Percentiles rank a stretch among this genome's conserved stretches.
Conservation (phyloP, 768 basidiomycete genomes). For the Xanthoconium stramineum region DNA sequence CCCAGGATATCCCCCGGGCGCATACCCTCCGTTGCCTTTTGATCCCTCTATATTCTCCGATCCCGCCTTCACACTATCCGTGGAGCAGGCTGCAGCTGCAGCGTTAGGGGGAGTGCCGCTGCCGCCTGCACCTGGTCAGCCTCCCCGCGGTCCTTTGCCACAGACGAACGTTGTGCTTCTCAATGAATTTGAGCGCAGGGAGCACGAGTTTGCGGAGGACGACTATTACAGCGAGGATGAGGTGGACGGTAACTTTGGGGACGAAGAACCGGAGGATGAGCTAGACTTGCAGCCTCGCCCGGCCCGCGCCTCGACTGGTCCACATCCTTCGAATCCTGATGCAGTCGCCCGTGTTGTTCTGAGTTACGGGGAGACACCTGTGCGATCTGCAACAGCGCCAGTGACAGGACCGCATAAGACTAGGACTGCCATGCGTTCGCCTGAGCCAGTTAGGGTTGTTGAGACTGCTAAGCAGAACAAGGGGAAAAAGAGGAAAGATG, state of each 20-base stretch:
- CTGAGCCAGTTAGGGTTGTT: slow-evolving; percentile 19
- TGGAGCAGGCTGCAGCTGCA: slow-evolving; percentile 46
- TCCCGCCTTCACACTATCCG: slow-evolving; percentile 48
- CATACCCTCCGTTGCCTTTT: slow-evolving; percentile 43
- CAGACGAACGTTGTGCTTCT: slow-evolving; percentile 38
- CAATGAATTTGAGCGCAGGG: slow-evolving; percentile 36
- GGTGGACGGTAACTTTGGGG: slow-evolving; percentile 41
- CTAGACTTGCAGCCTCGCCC: slow-evolving; percentile 28
- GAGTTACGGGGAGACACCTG: slow-evolving; percentile 36
- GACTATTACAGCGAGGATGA: slow-evolving; percentile 49
- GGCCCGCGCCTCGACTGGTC: slow-evolving; percentile 17
- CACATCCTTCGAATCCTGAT: slow-evolving; percentile 20
- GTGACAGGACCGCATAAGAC: slow-evolving; percentile 23
- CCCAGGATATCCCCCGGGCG: slow-evolving; percentile 40
- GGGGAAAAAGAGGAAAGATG: slow-evolving; percentile 47
- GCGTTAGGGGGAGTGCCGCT: slow-evolving; percentile 24
- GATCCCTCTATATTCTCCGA: slow-evolving; percentile 54
- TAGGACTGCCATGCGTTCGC: slow-evolving; percentile 21
- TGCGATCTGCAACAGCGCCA: slow-evolving; percentile 9
- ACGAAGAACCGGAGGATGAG: slow-evolving; percentile 33
- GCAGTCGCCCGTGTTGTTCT: slow-evolving; percentile 39
- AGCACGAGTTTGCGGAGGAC: slow-evolving; percentile 38
- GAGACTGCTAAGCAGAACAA: slow-evolving; percentile 28
- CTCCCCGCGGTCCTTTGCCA: slow-evolving; percentile 31
- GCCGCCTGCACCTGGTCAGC: slow-evolving; percentile 30